Evolutionary conservation across 2,329 filamentous ascomycete genomes (phyloP), one percentile per base, ranked within the genome.

Genomic region (Ramichloridium luteum): DNA sequence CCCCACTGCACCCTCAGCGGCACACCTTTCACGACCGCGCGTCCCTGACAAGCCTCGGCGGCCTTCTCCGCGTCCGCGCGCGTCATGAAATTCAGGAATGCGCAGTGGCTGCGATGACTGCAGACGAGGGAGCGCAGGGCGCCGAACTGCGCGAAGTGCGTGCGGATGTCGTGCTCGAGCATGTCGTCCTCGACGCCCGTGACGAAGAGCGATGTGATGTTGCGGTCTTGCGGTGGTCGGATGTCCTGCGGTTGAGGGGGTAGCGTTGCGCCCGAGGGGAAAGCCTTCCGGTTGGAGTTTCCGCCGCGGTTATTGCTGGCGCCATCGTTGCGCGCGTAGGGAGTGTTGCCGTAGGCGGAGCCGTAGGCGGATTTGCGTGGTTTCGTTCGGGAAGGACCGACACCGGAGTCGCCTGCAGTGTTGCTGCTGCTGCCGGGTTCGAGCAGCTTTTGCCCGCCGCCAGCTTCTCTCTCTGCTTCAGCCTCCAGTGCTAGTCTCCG

Each of bases 151-250:
- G 83, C 75, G 64, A 98, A 98, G 57, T 92, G 90, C 2, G 84
- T 79, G 28, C 90, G 80, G 15, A 98, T 67, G 49, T 86, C 85
- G 58, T 86, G 77, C 57, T 98, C 90, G 2, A 88, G 86, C 5
- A 98, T 67, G 49, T 98, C 90, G 53, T 98, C 90, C 57, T 98
- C 90, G 2, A 98, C 76, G 6, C 90, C 92, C 0, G 88, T 94
- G 16, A 96, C 71, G 51, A 98, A 98, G 0, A 98, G 70, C 0
- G 88, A 94, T 48, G 83, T 93, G 53, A 98, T 80, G 37, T 82
- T 90, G 34, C 66, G 71, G 51, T 98, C 88, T 3, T 72, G 62
- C 0, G 90, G 92, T 0, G 90, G 90, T 2, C 78, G 58, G 59
- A 86, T 92, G 58, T 98, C 90, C 50, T 83, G 76, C 1, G 81